Percentiles rank a stretch among this genome's conserved stretches.
These are phyloP conservation scores for Grosmannia serpens DNA, from an alignment of 2,329 filamentous ascomycete species.

Conservation along the genomic window DNA sequence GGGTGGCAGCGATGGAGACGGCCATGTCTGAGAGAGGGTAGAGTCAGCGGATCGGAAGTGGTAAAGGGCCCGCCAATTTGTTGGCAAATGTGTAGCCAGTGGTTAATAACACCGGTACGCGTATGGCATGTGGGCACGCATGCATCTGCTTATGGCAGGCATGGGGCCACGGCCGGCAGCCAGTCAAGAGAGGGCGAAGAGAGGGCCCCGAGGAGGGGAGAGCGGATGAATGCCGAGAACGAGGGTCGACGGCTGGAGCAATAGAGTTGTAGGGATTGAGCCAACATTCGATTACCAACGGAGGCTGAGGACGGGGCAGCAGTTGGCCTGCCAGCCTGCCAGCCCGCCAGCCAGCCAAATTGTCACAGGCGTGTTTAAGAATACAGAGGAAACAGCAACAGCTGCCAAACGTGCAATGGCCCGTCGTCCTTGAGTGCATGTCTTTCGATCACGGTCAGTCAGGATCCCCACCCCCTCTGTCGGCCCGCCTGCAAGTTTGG, in stretches of 20 bases:
- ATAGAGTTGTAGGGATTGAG: too few species aligned
- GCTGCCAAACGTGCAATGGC: too few species aligned
- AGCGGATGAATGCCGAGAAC: not conserved
- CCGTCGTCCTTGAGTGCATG: too few species aligned
- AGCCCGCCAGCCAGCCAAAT: too few species aligned
- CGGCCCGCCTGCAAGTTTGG: not conserved
- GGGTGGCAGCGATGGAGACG: not conserved
- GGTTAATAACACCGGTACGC: not conserved
- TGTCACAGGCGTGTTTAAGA: too few species aligned
- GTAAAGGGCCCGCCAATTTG: not conserved
- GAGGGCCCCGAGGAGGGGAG: not conserved
- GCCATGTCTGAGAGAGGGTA: not conserved
- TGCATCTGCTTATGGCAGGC: not conserved
- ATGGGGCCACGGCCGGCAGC: not conserved
- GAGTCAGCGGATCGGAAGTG: not conserved
- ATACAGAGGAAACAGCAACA: too few species aligned
- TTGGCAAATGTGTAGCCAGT: not conserved
- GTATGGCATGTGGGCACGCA: not conserved
- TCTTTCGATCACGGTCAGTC: too few species aligned
- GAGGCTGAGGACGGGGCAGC: too few species aligned
- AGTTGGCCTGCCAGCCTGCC: too few species aligned
- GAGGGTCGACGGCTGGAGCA: too few species aligned
- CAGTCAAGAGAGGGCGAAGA: not conserved
- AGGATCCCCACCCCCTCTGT: not conserved
- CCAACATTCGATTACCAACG: too few species aligned